Percentiles rank a stretch among this genome's conserved stretches.
Evolutionary conservation across 2,329 filamentous ascomycete genomes (phyloP).

Genomic region (Pseudogymnoascus sp.): DNA sequence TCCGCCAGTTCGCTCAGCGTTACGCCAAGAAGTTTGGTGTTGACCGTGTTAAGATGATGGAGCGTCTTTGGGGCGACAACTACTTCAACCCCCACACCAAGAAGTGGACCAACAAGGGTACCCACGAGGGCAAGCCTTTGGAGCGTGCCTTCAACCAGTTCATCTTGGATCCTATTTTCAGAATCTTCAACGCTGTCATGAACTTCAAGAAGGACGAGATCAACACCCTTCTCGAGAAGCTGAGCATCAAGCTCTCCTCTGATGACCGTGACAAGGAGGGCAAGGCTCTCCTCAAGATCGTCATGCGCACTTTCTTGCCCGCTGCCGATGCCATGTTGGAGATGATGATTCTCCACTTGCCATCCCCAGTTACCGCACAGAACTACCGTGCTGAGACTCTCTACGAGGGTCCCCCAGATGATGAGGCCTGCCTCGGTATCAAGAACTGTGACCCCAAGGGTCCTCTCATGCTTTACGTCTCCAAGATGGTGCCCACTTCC

Average conservation of each 20-base stretch:
- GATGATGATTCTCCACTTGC: conserved; percentile 99
- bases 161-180: conserved; percentile 99
- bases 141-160: conserved; percentile 99
- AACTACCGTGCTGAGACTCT: conserved; percentile 97
- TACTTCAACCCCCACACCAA: conserved; percentile 99
- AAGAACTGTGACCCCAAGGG: conserved; percentile 97
- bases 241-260: conserved; percentile 79
- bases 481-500: conserved; percentile 99
- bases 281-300: conserved; percentile 94
- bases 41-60: conserved; percentile 99
- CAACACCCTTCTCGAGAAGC: conserved; percentile 76
- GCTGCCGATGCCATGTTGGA: conserved; percentile 96
- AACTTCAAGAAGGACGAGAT: conserved; percentile 98
- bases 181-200: conserved; percentile 93
- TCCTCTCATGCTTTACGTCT: conserved; percentile 99
- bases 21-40: conserved; percentile 99
- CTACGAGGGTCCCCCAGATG: conserved; percentile 94
- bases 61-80: conserved; percentile 99
- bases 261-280: conserved; percentile 93
- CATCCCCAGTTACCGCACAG: conserved; percentile 92
- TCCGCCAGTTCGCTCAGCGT: conserved; percentile 91
- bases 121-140: conserved; percentile 76
- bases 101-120: conserved; percentile 94
- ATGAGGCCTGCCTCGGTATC: conserved; percentile 91
- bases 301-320: conserved; percentile 98